Evolutionary conservation across 345 rosid species (phyloP).

Genomic region (Eucalyptus pauciflora): DNA sequence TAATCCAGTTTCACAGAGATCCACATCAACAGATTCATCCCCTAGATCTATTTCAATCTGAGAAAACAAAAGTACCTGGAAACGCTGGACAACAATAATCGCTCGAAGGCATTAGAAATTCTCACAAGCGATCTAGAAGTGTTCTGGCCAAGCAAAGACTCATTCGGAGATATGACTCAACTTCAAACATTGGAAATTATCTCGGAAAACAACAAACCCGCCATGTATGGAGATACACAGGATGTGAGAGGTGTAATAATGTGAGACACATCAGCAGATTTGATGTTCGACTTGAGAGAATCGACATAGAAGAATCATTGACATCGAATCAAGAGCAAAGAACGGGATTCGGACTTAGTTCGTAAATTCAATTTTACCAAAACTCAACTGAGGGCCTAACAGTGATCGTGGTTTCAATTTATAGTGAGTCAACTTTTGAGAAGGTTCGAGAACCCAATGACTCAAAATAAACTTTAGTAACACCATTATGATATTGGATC

Average conservation of each 20-base stretch:
- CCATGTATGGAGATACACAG: background rate
- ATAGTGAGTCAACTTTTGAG: no score
- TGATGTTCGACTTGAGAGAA: background rate
- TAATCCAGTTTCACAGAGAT: constrained; percentile 38
- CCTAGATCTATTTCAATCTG: constrained; percentile 45
- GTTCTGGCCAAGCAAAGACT: background rate
- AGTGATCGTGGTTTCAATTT: no score
- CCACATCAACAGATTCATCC: constrained; percentile 28
- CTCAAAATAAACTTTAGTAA: no score
- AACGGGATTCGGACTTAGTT: no score
- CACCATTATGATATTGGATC: no score
- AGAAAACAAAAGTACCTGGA: constrained; percentile 32
- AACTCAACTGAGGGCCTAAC: no score
- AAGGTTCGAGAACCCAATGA: no score
- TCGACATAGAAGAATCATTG: no score
- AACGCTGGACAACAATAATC: background rate
- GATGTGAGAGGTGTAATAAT: background rate
- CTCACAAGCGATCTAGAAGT: background rate
- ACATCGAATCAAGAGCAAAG: no score
- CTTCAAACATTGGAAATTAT: background rate
- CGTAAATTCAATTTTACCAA: no score
- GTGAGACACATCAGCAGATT: background rate
- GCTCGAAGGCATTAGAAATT: background rate
- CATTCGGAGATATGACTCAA: background rate
- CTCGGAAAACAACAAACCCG: background rate